Conservation (phyloP, 768 basidiomycete species). For the Ephemerocybe angulata region DNA sequence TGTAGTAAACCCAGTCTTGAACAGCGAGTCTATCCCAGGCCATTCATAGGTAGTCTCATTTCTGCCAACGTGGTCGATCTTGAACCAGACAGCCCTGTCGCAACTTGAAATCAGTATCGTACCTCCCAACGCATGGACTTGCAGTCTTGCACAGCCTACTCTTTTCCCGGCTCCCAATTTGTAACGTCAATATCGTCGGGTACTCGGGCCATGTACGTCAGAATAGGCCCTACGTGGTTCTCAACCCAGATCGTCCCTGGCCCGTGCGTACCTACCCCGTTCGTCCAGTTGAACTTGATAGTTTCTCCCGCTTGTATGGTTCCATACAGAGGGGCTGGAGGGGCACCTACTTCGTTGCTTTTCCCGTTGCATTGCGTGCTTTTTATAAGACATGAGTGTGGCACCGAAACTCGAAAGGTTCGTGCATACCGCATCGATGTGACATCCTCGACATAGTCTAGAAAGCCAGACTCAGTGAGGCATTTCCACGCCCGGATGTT, state of each 20-base stretch:
- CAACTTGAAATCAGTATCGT: background rate
- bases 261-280: background rate
- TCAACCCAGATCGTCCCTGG: background rate
- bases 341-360: background rate
- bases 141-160: slow-evolving; percentile 29
- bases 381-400: no score
- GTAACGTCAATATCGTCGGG: slow-evolving; percentile 42
- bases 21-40: slow-evolving; percentile 41
- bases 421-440: no score
- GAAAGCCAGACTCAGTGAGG: slow-evolving; percentile 20
- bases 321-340: slow-evolving; percentile 31
- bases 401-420: background rate
- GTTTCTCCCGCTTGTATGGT: slow-evolving; percentile 36
- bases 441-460: background rate
- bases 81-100: slow-evolving; percentile 48
- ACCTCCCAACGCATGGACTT: background rate
- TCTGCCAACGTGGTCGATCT: slow-evolving; percentile 46
- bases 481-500: slow-evolving; percentile 34
- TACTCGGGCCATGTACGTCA: slow-evolving; percentile 46
- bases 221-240: slow-evolving; percentile 34
- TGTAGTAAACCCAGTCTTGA: slow-evolving; percentile 39
- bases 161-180: slow-evolving; percentile 37
- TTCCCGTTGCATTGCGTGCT: no score
- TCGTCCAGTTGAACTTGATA: slow-evolving; percentile 36
- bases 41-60: slow-evolving; percentile 39